Base-by-base conservation (phyloP, 768 basidiomycete species). In the Rhizopogon salebrosus region DNA sequence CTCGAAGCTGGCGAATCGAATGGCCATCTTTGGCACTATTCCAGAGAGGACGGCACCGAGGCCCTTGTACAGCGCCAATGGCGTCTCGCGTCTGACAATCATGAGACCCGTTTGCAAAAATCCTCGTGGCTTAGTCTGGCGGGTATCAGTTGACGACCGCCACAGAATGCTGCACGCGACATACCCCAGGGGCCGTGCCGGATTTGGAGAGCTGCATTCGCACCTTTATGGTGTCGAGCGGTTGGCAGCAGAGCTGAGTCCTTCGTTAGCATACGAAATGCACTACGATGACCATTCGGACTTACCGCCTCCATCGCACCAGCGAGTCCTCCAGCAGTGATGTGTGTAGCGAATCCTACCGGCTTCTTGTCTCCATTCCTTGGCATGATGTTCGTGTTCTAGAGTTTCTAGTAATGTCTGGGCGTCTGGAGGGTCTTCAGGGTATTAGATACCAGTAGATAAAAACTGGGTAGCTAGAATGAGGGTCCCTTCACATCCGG, bases 21-120 rank as follows among this genome's bases (percentile, higher is more conserved):
- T 98, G 43, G 93, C 93, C 97, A 99, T 99, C 75, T 99, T 99
- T 1, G 97, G 97, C 7, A 98, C 92, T 68, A 99, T 99, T 10
- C 97, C 97, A 10, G 91, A 87, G 41, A 95, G 75, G 39, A 99
- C 97, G 8, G 97, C 97, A 20, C 97, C 97, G 35, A 99, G 82
- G 57, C 95, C 97, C 68, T 99, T 99, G 82, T 98, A 99, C 36
- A 99, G 72, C 2, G 97, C 97, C 36, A 98, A 79, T 0, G 93
- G 92, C 3, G 95, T 95, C 73, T 99, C 97, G 51, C 93, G 82
- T 54, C 78, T 80, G 23, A 92, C 84, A 56, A 99, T 99, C 66
- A 87, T 83, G 10, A 80, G 72, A 2, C 92, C 97, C 0, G 97
- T 98, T 10, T 91, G 92, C 55, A 97, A 70, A 72, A 98, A 95